Conservation (phyloP, 257 asterid genomes). For the Plantago ovata region DNA sequence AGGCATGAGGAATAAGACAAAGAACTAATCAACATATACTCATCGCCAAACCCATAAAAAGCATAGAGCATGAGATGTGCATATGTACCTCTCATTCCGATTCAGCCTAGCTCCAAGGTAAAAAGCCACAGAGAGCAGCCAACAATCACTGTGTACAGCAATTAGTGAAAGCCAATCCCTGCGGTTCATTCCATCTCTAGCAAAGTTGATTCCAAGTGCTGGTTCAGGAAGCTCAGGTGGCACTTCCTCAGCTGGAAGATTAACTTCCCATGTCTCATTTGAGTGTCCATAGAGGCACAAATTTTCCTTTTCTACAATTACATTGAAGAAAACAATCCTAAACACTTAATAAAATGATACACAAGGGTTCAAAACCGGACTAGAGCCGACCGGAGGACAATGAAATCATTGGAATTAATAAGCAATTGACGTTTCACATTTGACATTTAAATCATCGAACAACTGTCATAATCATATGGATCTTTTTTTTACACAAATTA, state of each 20-base stretch:
- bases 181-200: conserved; percentile 93
- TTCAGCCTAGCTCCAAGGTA: conserved; percentile 86
- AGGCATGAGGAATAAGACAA: not conserved
- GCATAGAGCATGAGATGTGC: not conserved
- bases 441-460: too few relatives aligned
- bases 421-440: too few relatives aligned
- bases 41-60: conserved; percentile 15
- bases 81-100: conserved; percentile 91
- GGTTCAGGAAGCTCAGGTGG: conserved; percentile 99
- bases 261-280: conserved; percentile 91
- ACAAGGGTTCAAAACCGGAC: too few relatives aligned
- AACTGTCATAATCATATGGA: too few relatives aligned
- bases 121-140: conserved; percentile 95
- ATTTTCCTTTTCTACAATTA: conserved; percentile 75
- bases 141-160: conserved; percentile 95
- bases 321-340: not conserved
- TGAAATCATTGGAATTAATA: too few relatives aligned
- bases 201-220: conserved; percentile 89
- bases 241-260: conserved; percentile 95
- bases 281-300: conserved; percentile 90
- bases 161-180: conserved; percentile 93
- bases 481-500: too few relatives aligned
- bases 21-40: conserved; percentile 15
- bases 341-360: too few relatives aligned
- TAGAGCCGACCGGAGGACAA: too few relatives aligned